Base-by-base conservation (phyloP, 495 filamentous ascomycete species). In the Lasiosphaeria hispida region DNA sequence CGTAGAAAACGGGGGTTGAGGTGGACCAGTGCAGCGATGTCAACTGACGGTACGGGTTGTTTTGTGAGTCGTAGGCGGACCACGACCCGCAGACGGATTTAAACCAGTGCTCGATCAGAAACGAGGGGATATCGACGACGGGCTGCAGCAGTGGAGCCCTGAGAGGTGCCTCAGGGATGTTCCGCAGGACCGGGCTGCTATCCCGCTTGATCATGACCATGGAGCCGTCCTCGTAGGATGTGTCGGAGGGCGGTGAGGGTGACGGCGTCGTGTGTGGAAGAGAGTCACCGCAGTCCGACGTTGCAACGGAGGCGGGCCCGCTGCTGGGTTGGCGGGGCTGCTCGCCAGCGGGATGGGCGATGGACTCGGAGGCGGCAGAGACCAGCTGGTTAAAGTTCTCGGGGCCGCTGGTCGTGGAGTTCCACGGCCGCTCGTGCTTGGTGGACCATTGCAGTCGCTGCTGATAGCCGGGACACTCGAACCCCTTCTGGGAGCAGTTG, bases 31-130 rank as follows among this genome's bases (percentile, higher is more conserved):
- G 63, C 2, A 44, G 30, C 0, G 55, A 62, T 3, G 69, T 72
- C 50, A 72, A 42, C 38, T 37, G 63, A 15, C 69, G 65, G 35
- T 70, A 70, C 1, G 69, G 69, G 38, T 72, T 72, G 10, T 48
- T 35, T 7, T 52, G 38, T 5, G 69, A 72, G 48, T 72, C 69
- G 44, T 57, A 61, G 9, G 69, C 69, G 6, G 69, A 72, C 69
- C 69, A 72, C 13, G 63, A 70, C 10, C 57, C 17, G 53, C 69
- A 72, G 13, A 72, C 69, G 0, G 69, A 68, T 42, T 72, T 72
- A 58, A 72, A 72, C 69, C 69, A 72, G 57, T 72, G 69, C 48
- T 72, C 65, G 51, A 72, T 69, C 13, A 72, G 49, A 10, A 72
- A 69, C 0, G 67, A 67, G 0, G 65, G 69, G 17, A 72, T 67